A percentile compares a stretch with the other conserved stretches of the same genome.
Conservation (phyloP, 2,329 filamentous ascomycete genomes). For the Chaetothyriales sp. region DNA sequence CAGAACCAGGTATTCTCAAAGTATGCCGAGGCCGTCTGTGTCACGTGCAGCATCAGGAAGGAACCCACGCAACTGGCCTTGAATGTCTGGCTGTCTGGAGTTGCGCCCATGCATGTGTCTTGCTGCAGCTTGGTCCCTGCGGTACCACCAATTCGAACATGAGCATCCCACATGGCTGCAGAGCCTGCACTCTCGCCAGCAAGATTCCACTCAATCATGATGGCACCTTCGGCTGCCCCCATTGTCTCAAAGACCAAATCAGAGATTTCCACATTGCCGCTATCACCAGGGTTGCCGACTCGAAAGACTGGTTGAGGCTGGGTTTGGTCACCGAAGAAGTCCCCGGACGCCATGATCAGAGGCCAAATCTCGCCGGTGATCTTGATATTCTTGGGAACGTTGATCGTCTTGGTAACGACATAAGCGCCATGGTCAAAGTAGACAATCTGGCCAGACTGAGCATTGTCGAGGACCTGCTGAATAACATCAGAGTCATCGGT, state of each 20-base stretch:
- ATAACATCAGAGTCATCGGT: constrained; percentile 81
- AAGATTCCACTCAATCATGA: constrained; percentile 86
- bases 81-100: constrained; percentile 42
- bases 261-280: constrained; percentile 70
- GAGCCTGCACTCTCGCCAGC: constrained; percentile 44
- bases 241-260: constrained; percentile 76
- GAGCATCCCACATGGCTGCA: constrained; percentile 85
- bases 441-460: constrained; percentile 45
- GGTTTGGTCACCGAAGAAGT: constrained; percentile 56
- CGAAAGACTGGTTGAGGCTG: constrained; percentile 78
- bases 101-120: constrained; percentile 65
- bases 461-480: constrained; percentile 60
- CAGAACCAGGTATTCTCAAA: constrained; percentile 85
- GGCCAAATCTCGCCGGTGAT: constrained; percentile 90
- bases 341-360: constrained; percentile 68
- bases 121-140: constrained; percentile 73
- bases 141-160: constrained; percentile 80
- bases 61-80: constrained; percentile 59
- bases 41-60: constrained; percentile 50
- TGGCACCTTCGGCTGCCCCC: constrained; percentile 71
- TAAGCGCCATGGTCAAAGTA: constrained; percentile 55
- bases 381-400: constrained; percentile 58
- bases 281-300: constrained; percentile 63
- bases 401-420: constrained; percentile 46
- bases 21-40: constrained; percentile 50